Evolutionary conservation across 2,329 filamentous ascomycete species (phyloP).

Genomic region (Periconia sp.): DNA sequence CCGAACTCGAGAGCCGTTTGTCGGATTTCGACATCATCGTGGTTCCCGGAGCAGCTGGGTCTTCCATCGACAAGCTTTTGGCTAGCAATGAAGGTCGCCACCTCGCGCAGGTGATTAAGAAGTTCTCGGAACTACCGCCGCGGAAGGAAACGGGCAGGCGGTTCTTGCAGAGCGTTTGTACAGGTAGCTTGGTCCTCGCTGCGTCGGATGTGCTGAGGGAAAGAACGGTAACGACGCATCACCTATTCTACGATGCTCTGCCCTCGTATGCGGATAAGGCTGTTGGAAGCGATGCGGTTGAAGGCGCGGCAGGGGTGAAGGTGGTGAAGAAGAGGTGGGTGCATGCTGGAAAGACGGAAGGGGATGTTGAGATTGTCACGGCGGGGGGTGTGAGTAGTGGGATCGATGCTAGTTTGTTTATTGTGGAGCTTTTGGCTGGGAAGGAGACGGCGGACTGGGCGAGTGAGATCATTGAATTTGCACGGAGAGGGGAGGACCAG

Average conservation of each 20-base stretch:
- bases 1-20: constrained; percentile 28
- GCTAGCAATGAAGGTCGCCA: constrained; percentile 19
- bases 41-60: constrained; percentile 39
- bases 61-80: constrained; percentile 26
- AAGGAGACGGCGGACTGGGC: constrained; percentile 25
- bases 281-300: constrained; percentile 19
- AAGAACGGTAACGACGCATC: constrained; percentile 45
- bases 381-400: constrained; percentile 38
- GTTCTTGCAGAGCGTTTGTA: constrained; percentile 45
- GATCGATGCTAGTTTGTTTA: constrained; percentile 33
- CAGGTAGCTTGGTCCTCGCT: constrained; percentile 42
- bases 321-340: constrained; percentile 36
- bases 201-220: constrained; percentile 40
- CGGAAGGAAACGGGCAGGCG: constrained; percentile 25
- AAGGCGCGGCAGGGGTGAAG: constrained; percentile 25
- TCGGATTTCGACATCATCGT: constrained; percentile 43
- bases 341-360: constrained; percentile 32
- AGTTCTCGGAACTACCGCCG: constrained; percentile 24
- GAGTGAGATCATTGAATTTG: constrained; percentile 35
- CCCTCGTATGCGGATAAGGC: constrained; percentile 32
- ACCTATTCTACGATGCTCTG: constrained; percentile 28
- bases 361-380: constrained; percentile 36
- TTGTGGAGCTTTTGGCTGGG: constrained; percentile 29
- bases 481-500: constrained; percentile 22
- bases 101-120: constrained; percentile 20